Percentiles rank a stretch among this genome's conserved stretches.
Conservation (phyloP, 371 early-diverging fungal genomes). For the Mortierella sp. region DNA sequence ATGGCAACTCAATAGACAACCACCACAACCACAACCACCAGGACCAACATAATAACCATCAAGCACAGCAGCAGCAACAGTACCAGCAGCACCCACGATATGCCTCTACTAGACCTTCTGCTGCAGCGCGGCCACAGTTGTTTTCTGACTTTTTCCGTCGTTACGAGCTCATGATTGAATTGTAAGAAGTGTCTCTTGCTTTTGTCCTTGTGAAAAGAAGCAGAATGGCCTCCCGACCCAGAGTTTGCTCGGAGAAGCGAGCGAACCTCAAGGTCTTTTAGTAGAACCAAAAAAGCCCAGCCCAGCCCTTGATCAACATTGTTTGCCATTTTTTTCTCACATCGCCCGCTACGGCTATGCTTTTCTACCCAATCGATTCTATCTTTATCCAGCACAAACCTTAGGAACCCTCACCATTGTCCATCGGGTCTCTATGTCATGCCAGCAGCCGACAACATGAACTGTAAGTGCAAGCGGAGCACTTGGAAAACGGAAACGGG, state of each 20-base stretch:
- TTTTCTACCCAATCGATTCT: conserved; percentile 11
- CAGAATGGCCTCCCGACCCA: background rate
- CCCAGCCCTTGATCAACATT: background rate
- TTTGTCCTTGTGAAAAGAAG: background rate
- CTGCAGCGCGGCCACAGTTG: conserved; percentile 47
- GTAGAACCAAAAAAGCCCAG: background rate
- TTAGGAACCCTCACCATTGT: conserved; percentile 83
- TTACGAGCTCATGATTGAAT: conserved; percentile 75
- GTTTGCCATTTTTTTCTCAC: conserved; percentile 6
- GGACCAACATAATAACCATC: background rate
- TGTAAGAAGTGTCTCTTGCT: conserved; percentile 46
- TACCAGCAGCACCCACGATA: conserved; percentile 25
- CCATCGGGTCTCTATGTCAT: conserved; percentile 91
- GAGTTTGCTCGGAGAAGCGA: background rate
- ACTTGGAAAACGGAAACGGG: background rate
- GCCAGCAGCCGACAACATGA: conserved; percentile 84
- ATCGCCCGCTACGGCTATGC: conserved; percentile 13
- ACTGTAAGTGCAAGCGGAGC: conserved; percentile 63
- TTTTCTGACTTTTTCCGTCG: conserved; percentile 58
- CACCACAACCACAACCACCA: conserved; percentile 11
- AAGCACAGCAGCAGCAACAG: background rate
- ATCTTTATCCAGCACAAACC: conserved; percentile 71
- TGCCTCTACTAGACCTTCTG: conserved; percentile 8
- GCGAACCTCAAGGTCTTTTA: background rate
- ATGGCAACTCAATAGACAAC: conserved; percentile 30